Evolutionary conservation across 495 filamentous ascomycete species (phyloP).

Genomic region (Sporormia fimetaria): DNA sequence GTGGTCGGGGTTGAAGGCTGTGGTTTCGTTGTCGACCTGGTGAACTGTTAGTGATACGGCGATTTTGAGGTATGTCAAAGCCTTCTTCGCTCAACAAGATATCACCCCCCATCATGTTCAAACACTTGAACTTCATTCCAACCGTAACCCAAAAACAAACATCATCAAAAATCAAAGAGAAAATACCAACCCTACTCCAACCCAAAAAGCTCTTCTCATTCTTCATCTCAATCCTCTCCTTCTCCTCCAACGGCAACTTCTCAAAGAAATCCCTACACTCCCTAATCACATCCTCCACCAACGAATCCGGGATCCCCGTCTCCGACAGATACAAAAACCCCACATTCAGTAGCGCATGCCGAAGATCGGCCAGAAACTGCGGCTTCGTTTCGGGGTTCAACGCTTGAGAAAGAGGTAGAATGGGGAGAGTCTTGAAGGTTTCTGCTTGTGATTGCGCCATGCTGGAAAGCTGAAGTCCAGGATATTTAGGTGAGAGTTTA

Average conservation of each 20-base stretch:
- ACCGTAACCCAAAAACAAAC: neutral
- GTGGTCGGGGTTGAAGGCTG: constrained; percentile 42
- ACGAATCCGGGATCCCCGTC: constrained; percentile 55
- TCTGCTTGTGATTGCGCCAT: neutral
- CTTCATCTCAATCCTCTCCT: constrained; percentile 80
- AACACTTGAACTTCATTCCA: constrained; percentile 1
- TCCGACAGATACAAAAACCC: constrained; percentile 90
- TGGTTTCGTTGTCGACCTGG: constrained; percentile 36
- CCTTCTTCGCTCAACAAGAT: neutral
- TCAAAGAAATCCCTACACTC: constrained; percentile 64
- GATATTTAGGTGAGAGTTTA: neutral
- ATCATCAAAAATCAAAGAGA: constrained; percentile 8
- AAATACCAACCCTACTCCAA: constrained; percentile 30
- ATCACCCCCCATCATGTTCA: neutral
- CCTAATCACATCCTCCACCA: constrained; percentile 56
- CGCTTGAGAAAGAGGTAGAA: constrained; percentile 65
- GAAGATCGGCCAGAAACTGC: constrained; percentile 58
- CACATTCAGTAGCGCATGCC: constrained; percentile 73
- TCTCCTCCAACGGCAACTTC: constrained; percentile 67
- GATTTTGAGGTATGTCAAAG: no score
- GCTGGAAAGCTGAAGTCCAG: neutral
- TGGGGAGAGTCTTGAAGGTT: constrained; percentile 63
- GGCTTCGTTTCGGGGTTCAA: constrained; percentile 57
- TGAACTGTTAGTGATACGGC: no score
- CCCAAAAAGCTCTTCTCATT: constrained; percentile 44